Base-by-base conservation (phyloP, 2,329 filamentous ascomycete species). In the Fonsecaea pedrosoi region DNA sequence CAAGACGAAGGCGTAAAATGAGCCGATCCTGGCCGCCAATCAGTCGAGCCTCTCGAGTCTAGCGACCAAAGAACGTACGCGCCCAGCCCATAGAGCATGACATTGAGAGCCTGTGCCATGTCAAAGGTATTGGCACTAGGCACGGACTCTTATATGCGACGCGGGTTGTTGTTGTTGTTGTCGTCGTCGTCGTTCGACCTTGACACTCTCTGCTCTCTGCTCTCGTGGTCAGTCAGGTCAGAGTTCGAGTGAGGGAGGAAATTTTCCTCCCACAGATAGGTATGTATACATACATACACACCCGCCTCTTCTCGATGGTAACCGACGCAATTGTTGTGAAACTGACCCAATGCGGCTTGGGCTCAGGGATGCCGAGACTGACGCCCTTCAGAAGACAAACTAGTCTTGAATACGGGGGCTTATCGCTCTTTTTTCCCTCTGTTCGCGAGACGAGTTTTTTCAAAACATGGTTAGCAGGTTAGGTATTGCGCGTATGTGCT, bases 1-100 rank as follows among this genome's bases (percentile, higher is more conserved):
- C 0, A 86, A 72, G 40, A 87, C 81, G 66, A 86, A 87, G 7
- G 84, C 82, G 71, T 87, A 87, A 69, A 87, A 87, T 1, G 84
- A 85, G 34, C 85, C 85, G 60, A 87, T 86, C 0, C 84, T 86
- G 54, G 54, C 4, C 30, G 21, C 21, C 37, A n/a, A 53, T 54
- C 48, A 62, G 59, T 32, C 32, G 2, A 21, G 48, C 8, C n/a
- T 6, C 21, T 25, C 25, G 10, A 15, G 34, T n/a, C 30, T 38
- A 40, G 13, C 10, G 1, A 30, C 15, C 30, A 32, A 15, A 38
- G 21, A 79, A 79, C 82, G 75, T 73, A 86, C 83, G 84, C 84
- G 71, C 84, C 83, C 0, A 86, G 79, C 1, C 84, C 84, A 62
- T 85, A 86, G 9, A 86, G 72, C 1, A 86, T 77, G 1, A 86